These are phyloP conservation scores for Aspergillus carbonarius DNA, from an alignment of 2,329 filamentous ascomycete species.

Conservation along the genomic window DNA sequence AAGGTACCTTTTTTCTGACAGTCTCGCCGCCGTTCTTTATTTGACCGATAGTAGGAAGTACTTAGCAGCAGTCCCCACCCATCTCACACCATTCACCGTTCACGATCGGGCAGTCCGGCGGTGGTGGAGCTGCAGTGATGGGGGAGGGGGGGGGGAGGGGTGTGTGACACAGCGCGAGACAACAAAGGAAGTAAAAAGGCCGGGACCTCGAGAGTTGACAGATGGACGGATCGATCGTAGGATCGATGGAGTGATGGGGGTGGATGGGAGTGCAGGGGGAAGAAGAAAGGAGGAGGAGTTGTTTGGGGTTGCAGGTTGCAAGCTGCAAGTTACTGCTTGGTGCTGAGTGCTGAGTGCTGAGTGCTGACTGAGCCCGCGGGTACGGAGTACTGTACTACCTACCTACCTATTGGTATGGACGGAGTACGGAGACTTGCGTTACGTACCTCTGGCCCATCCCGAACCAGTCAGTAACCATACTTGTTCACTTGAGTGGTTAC, in stretches of 20 bases:
- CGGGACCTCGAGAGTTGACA: not conserved
- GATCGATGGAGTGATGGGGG: not conserved
- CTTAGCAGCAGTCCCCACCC: not conserved
- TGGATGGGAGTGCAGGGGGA: not conserved
- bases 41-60: not conserved
- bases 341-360: no score
- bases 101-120: not conserved
- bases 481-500: no score
- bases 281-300: not conserved
- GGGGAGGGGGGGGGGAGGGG: no score
- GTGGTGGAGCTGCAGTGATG: not conserved
- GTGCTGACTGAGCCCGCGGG: no score
- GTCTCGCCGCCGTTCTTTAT: not conserved
- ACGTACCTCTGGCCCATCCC: no score
- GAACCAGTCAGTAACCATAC: no score
- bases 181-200: not conserved
- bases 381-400: no score
- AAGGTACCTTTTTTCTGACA: not conserved
- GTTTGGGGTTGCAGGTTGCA: no score
- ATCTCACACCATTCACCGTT: not conserved
- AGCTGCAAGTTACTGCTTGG: no score
- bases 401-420: no score
- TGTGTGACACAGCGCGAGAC: not conserved
- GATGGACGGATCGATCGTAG: no score
- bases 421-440: no score